A percentile compares a stretch with the other conserved stretches of the same genome.
phyloP scores from a whole-genome alignment of 768 basidiomycete species.

The Tylopilus balloui region DNA sequence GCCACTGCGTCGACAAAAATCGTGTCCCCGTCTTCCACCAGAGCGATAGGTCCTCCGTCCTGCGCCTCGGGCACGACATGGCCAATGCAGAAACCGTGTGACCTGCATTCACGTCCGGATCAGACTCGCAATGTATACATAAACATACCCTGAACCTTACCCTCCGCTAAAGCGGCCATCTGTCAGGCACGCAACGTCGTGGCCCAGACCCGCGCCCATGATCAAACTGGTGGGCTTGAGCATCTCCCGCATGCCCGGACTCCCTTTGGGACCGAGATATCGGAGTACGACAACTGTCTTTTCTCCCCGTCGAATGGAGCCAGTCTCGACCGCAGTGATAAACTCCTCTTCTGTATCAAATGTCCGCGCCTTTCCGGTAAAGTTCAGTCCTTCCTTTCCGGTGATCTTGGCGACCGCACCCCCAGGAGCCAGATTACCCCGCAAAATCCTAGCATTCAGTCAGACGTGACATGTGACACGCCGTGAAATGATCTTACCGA shows the following conservation, averaged over 20 bases:
- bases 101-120: conserved; percentile 44
- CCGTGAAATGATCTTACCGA: conserved; percentile 44
- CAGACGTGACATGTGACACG: not conserved
- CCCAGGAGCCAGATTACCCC: conserved; percentile 89
- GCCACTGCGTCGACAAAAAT: conserved; percentile 86
- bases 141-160: conserved; percentile 44
- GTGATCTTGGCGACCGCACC: conserved; percentile 98
- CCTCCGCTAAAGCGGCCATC: conserved; percentile 98
- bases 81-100: conserved; percentile 94
- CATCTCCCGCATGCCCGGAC: conserved; percentile 99
- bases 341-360: conserved; percentile 92
- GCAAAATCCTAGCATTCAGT: conserved; percentile 62
- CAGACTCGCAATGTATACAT: conserved; percentile 7
- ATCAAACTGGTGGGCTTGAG: conserved; percentile 95
- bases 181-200: conserved; percentile 94
- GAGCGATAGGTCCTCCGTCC: conserved; percentile 88
- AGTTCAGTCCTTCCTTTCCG: conserved; percentile 87
- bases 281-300: conserved; percentile 95
- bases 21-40: conserved; percentile 82
- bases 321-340: conserved; percentile 80
- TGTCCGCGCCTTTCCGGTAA: conserved; percentile 86
- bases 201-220: conserved; percentile 96
- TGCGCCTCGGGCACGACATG: conserved; percentile 97
- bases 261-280: conserved; percentile 95
- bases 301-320: conserved; percentile 88